Evolutionary conservation across 257 asterid species (phyloP).

Genomic region (Solanum stenotomum): DNA sequence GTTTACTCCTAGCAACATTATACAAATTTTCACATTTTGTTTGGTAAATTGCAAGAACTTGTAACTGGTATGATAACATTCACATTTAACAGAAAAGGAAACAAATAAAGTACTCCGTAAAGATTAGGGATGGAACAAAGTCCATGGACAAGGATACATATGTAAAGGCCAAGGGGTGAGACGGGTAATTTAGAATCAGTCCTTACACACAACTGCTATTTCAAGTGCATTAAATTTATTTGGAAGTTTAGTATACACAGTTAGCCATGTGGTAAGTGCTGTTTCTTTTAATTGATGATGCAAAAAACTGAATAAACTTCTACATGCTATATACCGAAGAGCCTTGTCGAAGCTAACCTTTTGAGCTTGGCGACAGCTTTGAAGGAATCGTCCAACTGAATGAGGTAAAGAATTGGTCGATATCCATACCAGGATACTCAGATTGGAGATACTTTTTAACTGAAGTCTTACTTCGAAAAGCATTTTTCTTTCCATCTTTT

Average conservation of each 20-base stretch:
- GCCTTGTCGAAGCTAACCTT: slow-evolving; percentile 26
- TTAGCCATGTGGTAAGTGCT: neutral
- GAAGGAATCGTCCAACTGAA: slow-evolving; percentile 81
- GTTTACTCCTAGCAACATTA: too few species aligned
- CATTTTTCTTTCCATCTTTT: slow-evolving; percentile 5
- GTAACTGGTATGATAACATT: too few species aligned
- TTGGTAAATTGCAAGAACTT: too few species aligned
- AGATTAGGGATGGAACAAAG: neutral
- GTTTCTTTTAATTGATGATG: neutral
- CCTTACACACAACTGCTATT: neutral
- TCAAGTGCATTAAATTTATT: neutral
- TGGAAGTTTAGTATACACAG: neutral
- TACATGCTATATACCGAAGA: neutral
- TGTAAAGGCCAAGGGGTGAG: neutral
- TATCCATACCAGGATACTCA: slow-evolving; percentile 42
- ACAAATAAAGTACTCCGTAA: neutral
- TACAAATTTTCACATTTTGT: too few species aligned
- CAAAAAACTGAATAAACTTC: neutral
- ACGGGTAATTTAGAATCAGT: neutral
- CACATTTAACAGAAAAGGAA: too few species aligned
- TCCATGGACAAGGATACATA: neutral
- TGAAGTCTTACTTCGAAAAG: slow-evolving; percentile 48
- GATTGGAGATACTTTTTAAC: slow-evolving; percentile 36
- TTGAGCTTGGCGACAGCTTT: neutral
- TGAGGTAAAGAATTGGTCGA: slow-evolving; percentile 47